Evolutionary conservation across 2,329 filamentous ascomycete genomes (phyloP), one percentile per base, ranked within the genome.

Genomic region (Epichloe bromicola): DNA sequence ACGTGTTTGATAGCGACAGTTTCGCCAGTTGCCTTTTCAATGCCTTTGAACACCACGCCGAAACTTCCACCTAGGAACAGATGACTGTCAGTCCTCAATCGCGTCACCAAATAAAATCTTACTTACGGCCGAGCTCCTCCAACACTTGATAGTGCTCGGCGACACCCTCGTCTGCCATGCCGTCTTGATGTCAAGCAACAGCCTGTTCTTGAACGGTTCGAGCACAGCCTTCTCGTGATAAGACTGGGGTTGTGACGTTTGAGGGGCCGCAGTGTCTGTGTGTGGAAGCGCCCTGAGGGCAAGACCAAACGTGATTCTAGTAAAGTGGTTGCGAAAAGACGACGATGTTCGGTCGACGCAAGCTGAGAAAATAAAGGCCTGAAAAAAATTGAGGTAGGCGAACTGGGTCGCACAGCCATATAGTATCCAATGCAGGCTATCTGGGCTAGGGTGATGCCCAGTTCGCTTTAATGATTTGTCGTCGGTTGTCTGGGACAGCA

Each of bases 1-100:
- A 93, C 89, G 75, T 95, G 88, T 70, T 98, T 98, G 68, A 98
- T 93, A 34, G 93, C 93, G 50, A 97, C 93, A 40, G 90, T 85
- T 61, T 96, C 89, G 57, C 91, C 91, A 1, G 91, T 96, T 30
- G 81, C 74, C 65, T 83, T 88, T 62, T 97, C 89, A 63, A 96
- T 90, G 48, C 89, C 93, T 68, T 96, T 96, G 77, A 95, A 98
- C 34, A 98, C 93, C 43, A 91, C 83, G 51, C 93, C 93, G 67
- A 98, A 98, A 67, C 90, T 96, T 53, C 91, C 91, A 68, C 88
- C 88, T 94, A 61, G 46, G 37, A 23, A 38, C 14, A 43, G 11
- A 36, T 26, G 4, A 38, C 36, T 26, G 11, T 42, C 6, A 50
- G 33, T 38, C 15, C 11, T n/a, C 36, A 19, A 30, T 10, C 5